phyloP scores from a whole-genome alignment of 768 basidiomycete species.

The Tricholoma sp. region DNA sequence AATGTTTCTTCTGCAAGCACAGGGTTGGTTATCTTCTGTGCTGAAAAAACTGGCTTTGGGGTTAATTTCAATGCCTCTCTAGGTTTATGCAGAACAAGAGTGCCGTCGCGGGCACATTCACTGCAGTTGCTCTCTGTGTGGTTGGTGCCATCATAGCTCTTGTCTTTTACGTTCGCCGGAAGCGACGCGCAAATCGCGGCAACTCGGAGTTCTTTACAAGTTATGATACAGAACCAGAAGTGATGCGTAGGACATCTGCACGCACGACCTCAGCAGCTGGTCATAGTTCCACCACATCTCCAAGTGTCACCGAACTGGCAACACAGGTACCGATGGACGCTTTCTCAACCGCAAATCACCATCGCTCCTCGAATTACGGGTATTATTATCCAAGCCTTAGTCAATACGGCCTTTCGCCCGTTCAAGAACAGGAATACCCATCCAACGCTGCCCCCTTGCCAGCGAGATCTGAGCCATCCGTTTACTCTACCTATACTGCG shows the following conservation, averaged over 20 bases:
- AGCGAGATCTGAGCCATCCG: background rate
- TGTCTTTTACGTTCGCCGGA: constrained; percentile 14
- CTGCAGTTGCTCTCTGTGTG: constrained; percentile 22
- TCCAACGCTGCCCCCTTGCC: background rate
- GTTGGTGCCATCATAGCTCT: constrained; percentile 18
- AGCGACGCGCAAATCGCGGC: constrained; percentile 18
- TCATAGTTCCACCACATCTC: constrained; percentile 15
- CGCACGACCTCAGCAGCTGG: constrained; percentile 1
- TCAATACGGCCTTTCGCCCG: constrained; percentile 7
- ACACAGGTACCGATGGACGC: constrained; percentile 23
- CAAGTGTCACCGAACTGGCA: constrained; percentile 19
- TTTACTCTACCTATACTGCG: background rate
- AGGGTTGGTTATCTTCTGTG: constrained; percentile 6
- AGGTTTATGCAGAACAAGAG: constrained; percentile 35
- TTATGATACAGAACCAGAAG: constrained; percentile 5
- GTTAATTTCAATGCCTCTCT: constrained; percentile 2
- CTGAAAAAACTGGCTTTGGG: background rate
- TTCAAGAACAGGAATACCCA: constrained; percentile 8
- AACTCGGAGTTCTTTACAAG: constrained; percentile 25
- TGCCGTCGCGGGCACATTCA: constrained; percentile 32
- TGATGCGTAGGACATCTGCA: constrained; percentile 9
- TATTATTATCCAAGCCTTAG: constrained; percentile 8
- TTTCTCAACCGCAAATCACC: constrained; percentile 5
- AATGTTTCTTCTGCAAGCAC: constrained; percentile 9
- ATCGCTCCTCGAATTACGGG: background rate